phyloP scores from a whole-genome alignment of 805 yeast genomes.

The Dipodascus albidus region DNA sequence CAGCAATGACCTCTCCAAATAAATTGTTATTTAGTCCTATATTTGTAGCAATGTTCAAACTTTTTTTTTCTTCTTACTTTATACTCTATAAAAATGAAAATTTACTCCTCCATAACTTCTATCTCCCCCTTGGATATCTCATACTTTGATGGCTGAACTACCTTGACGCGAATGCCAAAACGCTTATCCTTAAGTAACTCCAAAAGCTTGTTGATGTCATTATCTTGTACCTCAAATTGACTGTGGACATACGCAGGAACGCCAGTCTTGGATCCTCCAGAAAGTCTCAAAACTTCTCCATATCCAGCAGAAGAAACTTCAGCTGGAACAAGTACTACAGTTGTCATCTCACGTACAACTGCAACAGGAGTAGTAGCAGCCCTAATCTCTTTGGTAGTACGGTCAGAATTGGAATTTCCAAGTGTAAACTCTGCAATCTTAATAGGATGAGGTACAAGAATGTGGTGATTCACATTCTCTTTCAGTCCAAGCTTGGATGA shows the following conservation, averaged over 20 bases:
- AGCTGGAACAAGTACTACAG: constrained; percentile 49
- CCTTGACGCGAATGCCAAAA: constrained; percentile 23
- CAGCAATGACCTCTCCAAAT: constrained; percentile 1
- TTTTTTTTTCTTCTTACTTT: no score
- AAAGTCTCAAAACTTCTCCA: constrained; percentile 57
- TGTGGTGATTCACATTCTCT: constrained; percentile 70
- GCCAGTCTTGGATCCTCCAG: constrained; percentile 63
- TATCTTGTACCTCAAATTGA: constrained; percentile 46
- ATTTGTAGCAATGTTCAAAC: no score
- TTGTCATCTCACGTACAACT: constrained; percentile 69
- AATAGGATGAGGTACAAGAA: constrained; percentile 64
- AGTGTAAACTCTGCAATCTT: constrained; percentile 66
- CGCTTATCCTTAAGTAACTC: constrained; percentile 17
- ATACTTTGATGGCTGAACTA: constrained; percentile 16
- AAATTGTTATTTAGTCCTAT: no score
- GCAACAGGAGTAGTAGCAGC: constrained; percentile 40
- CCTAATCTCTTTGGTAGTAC: constrained; percentile 33
- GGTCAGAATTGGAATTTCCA: constrained; percentile 47
- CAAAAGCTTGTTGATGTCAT: constrained; percentile 24
- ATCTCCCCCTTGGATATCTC: constrained; percentile 3
- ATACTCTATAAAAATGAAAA: background rate
- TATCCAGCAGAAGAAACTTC: constrained; percentile 26
- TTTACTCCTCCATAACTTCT: background rate
- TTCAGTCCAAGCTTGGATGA: constrained; percentile 62
- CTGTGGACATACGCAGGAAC: constrained; percentile 88